A percentile compares a stretch with the other conserved stretches of the same genome.
Conservation (phyloP, 2,329 filamentous ascomycete genomes). For the Trichoderma breve region DNA sequence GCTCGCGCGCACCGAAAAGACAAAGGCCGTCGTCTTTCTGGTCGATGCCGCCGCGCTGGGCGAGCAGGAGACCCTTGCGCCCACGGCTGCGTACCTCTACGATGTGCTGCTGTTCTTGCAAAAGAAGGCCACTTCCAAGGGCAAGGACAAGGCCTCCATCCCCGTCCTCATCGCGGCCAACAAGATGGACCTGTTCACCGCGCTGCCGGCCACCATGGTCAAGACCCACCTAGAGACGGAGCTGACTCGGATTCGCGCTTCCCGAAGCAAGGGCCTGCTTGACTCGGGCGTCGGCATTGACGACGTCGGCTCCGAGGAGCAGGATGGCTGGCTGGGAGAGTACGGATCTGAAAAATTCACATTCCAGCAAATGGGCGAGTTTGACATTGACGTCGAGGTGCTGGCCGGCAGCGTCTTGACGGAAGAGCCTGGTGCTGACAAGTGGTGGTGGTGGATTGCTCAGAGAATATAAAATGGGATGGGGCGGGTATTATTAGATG, state of each 20-base stretch:
- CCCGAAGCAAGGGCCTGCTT: conserved; percentile 75
- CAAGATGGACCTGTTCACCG: conserved; percentile 94
- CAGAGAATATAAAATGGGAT: conserved; percentile 57
- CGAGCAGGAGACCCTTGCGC: conserved; percentile 60
- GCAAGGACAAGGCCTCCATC: conserved; percentile 45
- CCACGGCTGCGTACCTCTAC: conserved; percentile 82
- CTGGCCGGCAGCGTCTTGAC: conserved; percentile 68
- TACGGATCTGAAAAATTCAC: conserved; percentile 74
- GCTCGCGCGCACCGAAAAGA: conserved; percentile 45
- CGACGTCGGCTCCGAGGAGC: conserved; percentile 62
- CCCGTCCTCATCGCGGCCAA: conserved; percentile 86
- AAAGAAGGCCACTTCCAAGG: conserved; percentile 56
- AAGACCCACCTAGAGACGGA: conserved; percentile 74
- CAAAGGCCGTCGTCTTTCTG: conserved; percentile 78
- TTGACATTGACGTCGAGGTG: conserved; percentile 75
- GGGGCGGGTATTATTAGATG: not conserved
- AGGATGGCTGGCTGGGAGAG: conserved; percentile 81
- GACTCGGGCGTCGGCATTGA: conserved; percentile 74
- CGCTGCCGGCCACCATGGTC: conserved; percentile 75
- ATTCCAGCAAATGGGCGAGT: conserved; percentile 80
- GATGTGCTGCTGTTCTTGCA: conserved; percentile 83
- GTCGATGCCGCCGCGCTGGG: conserved; percentile 76
- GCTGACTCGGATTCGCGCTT: conserved; percentile 72
- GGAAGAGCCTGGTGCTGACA: conserved; percentile 68
- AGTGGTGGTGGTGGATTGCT: conserved; percentile 91